Percentiles rank a stretch among this genome's conserved stretches.
Conservation (phyloP, 1,139 yeast genomes). For the Candida sp. region DNA sequence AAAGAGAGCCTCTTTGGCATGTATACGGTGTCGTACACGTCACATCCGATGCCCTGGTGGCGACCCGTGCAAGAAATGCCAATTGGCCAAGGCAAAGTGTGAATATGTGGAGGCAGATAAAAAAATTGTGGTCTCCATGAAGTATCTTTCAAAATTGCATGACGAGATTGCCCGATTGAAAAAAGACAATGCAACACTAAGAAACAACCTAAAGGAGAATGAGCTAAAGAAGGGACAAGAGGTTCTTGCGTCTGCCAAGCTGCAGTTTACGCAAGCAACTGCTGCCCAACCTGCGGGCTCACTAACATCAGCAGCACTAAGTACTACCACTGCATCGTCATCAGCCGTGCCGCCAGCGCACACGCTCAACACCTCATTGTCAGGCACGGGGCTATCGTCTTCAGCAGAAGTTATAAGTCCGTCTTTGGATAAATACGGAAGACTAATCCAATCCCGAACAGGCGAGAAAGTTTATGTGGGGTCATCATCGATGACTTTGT, state of each 20-base stretch:
- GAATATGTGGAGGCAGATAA: slow-evolving; percentile 81
- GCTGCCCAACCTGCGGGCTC: background rate
- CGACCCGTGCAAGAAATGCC: slow-evolving; percentile 73
- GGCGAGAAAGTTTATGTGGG: slow-evolving; percentile 81
- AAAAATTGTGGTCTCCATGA: slow-evolving; percentile 78
- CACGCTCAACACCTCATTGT: background rate
- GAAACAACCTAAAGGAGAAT: slow-evolving; percentile 46
- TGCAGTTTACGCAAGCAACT: slow-evolving; percentile 10
- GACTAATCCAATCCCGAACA: slow-evolving; percentile 71
- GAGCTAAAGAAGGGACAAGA: slow-evolving; percentile 18
- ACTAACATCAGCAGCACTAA: background rate
- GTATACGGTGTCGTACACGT: slow-evolving; percentile 74
- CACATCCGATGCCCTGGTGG: slow-evolving; percentile 88
- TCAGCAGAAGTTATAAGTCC: slow-evolving; percentile 60
- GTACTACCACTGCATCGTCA: background rate
- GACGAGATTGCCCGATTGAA: slow-evolving; percentile 61
- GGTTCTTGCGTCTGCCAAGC: background rate
- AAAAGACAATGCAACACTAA: slow-evolving; percentile 58
- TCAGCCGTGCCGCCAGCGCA: slow-evolving; percentile 1
- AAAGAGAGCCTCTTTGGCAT: slow-evolving; percentile 48
- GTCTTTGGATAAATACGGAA: slow-evolving; percentile 69
- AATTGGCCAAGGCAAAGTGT: slow-evolving; percentile 60
- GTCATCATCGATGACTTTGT: slow-evolving; percentile 80
- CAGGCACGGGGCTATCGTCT: background rate
- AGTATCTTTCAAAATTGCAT: slow-evolving; percentile 70